Percentiles rank a stretch among this genome's conserved stretches.
Conservation (phyloP, 1,139 yeast genomes). For the Tardiomyces blankii region DNA sequence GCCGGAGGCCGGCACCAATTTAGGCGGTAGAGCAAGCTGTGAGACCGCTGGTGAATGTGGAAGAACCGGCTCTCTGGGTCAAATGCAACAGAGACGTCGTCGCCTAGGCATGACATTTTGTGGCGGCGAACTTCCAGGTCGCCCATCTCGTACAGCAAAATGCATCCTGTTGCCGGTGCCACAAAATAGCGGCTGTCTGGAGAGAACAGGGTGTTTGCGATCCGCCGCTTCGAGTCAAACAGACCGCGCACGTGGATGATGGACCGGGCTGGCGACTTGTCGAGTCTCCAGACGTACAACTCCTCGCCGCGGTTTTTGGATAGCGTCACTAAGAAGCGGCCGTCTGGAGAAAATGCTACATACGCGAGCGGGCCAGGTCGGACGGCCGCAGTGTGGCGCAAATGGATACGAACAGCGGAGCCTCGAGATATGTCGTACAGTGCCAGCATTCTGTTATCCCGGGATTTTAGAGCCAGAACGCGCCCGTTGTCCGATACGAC, state of each 20-base stretch:
- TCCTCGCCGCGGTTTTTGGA: not conserved
- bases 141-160: not conserved
- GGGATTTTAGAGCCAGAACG: not conserved
- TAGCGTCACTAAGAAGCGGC: not conserved
- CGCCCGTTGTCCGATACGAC: not conserved
- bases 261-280: not conserved
- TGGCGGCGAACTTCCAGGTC: not conserved
- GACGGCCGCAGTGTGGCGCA: not conserved
- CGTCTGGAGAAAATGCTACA: not conserved
- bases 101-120: not conserved
- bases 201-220: not conserved
- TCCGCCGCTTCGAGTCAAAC: not conserved
- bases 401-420: not conserved
- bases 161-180: not conserved
- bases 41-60: not conserved
- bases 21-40: not conserved
- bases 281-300: not conserved
- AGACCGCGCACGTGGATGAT: not conserved
- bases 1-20: not conserved
- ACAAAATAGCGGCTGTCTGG: not conserved
- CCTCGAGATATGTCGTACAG: not conserved
- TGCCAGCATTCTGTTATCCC: not conserved
- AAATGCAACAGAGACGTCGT: not conserved
- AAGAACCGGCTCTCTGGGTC: not conserved
- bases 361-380: not conserved